Evolutionary conservation across 257 asterid species (phyloP), one percentile per base, ranked within the genome.

Genomic region (Solanum habrochaites): DNA sequence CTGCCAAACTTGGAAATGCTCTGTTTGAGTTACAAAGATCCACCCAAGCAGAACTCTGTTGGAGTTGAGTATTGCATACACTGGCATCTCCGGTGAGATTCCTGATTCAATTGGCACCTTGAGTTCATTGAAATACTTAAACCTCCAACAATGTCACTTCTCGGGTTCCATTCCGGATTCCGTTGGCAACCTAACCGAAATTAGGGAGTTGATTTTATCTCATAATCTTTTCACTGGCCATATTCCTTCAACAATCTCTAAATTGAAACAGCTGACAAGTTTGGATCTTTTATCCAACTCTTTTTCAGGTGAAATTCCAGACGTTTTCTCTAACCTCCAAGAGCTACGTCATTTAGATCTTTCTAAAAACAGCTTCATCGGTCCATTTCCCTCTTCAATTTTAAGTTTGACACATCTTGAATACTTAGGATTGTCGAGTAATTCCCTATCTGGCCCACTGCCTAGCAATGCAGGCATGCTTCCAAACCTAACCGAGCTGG

Each of bases 231-330:
- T 72, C 80, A 35, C 18, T 10, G 13, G 18, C 47, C 29, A 72
- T 5, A 37, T 72, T 35, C 47, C 49, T 35, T 32, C 81, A 2
- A 37, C 49, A 43, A 11, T 43, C 49, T 43, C 49, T 43, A 11
- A 11, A 43, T 43, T 11, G 49, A 43, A 43, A 13, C 4, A 3
- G 4, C 49, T 43, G 0, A 3, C 49, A 1, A 0, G 0, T 43
- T 11, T 43, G 3, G 49, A 0, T 43, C 49, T 43, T 43, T 43
- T 13, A 3, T 3, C 14, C 1, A 43, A 43, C 14, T 43, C 47
- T 12, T 43, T 43, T 43, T 3, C 14, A 43, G 47, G 47, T 10
- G 14, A 43, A 43, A 43, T 43, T 43, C 47, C 14, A 3, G 11
- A 43, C 1, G 0, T 43, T 43, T 43, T 43, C 47, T 43, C 47